Percentiles rank a stretch among this genome's conserved stretches.
Conservation (phyloP, 2,329 filamentous ascomycete genomes). For the Fusarium sp. region DNA sequence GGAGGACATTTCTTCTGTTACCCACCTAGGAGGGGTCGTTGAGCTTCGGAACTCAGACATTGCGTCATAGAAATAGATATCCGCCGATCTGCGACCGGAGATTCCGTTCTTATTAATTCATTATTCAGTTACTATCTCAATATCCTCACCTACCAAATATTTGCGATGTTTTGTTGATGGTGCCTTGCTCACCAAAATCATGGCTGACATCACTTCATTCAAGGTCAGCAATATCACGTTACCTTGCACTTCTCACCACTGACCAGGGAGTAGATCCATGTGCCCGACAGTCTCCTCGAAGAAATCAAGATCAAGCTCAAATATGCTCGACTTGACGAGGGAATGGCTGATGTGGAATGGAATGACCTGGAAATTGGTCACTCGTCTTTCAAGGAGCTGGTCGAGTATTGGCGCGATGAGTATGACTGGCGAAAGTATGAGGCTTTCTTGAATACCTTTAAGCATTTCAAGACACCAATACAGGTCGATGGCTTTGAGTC, state of each 20-base stretch:
- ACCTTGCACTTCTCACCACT: rapidly evolving
- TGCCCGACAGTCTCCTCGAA: rapidly evolving
- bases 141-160: too few species aligned
- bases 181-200: neutral
- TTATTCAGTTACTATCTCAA: too few species aligned
- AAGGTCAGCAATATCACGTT: neutral
- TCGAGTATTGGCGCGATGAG: neutral
- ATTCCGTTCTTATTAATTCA: neutral
- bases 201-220: neutral
- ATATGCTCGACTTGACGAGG: neutral
- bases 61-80: neutral
- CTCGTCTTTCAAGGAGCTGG: neutral
- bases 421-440: neutral
- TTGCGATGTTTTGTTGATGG: too few species aligned
- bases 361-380: neutral
- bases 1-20: too few species aligned
- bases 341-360: neutral
- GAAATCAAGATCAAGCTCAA: neutral
- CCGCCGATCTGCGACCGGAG: neutral
- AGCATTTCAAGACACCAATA: neutral
- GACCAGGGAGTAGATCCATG: neutral
- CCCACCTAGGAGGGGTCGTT: neutral
- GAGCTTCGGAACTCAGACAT: neutral
- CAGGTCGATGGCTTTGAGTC: neutral
- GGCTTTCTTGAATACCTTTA: neutral